Percentiles rank a stretch among this genome's conserved stretches.
These are phyloP conservation scores for Blepharisma stoltei DNA, from an alignment of 73 alveolate genomes.

Conservation along the genomic window DNA sequence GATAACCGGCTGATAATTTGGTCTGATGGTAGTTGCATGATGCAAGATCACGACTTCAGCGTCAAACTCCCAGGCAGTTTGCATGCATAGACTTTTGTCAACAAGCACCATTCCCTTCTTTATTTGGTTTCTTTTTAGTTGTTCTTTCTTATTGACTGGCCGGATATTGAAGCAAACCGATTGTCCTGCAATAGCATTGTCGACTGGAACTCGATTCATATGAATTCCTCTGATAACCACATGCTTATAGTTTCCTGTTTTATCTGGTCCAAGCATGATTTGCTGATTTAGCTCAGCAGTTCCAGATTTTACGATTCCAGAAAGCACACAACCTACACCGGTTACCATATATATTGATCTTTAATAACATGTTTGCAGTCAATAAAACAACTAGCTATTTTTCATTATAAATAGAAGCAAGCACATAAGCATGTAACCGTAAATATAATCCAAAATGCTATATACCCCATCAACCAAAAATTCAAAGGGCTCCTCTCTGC, in stretches of 20 bases:
- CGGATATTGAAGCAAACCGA: constrained; percentile 88
- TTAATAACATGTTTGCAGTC: too few relatives aligned
- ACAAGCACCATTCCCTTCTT: constrained; percentile 91
- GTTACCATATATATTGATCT: constrained; percentile 77
- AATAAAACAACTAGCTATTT: too few relatives aligned
- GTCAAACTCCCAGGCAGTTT: constrained; percentile 81
- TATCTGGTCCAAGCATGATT: constrained; percentile 82
- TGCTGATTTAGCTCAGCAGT: constrained; percentile 60
- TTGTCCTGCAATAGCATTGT: constrained; percentile 78
- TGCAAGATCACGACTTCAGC: constrained; percentile 94
- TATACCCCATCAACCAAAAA: constrained; percentile 77
- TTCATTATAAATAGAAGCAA: too few relatives aligned
- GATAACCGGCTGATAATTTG: constrained; percentile 77
- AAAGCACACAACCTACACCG: constrained; percentile 87
- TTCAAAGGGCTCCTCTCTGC: constrained; percentile 82
- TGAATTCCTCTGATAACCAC: constrained; percentile 82
- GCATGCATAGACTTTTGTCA: constrained; percentile 61
- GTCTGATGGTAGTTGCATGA: constrained; percentile 93
- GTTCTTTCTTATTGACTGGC: constrained; percentile 78
- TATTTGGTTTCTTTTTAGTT: constrained; percentile 73
- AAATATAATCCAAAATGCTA: too few relatives aligned
- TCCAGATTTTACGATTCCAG: constrained; percentile 86
- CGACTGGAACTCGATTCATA: constrained; percentile 72
- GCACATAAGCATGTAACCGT: too few relatives aligned
- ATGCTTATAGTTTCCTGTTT: constrained; percentile 69